Evolutionary conservation across 441 rosid genomes (phyloP).

Genomic region (Pelargonium citronellum): DNA sequence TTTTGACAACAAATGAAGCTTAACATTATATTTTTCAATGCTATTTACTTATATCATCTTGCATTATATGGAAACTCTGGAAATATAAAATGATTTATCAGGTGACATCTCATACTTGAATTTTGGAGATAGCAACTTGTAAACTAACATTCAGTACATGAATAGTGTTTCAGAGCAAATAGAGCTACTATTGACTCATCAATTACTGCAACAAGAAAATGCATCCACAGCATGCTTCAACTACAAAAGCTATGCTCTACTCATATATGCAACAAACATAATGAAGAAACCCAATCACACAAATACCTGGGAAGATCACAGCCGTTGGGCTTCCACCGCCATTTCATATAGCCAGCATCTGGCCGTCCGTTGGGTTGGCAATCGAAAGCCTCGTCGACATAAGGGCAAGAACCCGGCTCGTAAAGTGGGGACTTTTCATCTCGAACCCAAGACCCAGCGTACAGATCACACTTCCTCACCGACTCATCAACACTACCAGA

Average conservation of each 20-base stretch:
- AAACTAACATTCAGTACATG: no score
- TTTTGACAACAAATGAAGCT: no score
- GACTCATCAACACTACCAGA: slow-evolving; percentile 19
- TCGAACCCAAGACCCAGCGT: slow-evolving; percentile 65
- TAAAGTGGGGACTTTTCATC: slow-evolving; percentile 62
- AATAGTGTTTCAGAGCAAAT: no score
- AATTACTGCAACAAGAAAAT: no score
- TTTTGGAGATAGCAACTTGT: no score
- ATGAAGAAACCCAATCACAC: not conserved
- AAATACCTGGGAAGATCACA: slow-evolving; percentile 82
- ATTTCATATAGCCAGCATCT: slow-evolving; percentile 60
- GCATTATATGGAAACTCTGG: not conserved
- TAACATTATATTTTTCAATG: not conserved
- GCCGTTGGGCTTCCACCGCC: slow-evolving; percentile 89
- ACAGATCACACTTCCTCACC: slow-evolving; percentile 55
- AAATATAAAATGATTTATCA: no score
- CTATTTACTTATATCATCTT: not conserved
- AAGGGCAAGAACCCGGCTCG: slow-evolving; percentile 71
- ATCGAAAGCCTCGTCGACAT: slow-evolving; percentile 77
- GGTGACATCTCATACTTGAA: no score
- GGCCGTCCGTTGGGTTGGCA: slow-evolving; percentile 72
- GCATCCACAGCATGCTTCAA: no score
- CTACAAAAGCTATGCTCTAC: no score
- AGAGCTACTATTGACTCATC: no score
- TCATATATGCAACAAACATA: not conserved